Percentiles rank a stretch among this genome's conserved stretches.
Evolutionary conservation across 257 asterid genomes (phyloP).

Genomic region (Solanum lycopersicoides): DNA sequence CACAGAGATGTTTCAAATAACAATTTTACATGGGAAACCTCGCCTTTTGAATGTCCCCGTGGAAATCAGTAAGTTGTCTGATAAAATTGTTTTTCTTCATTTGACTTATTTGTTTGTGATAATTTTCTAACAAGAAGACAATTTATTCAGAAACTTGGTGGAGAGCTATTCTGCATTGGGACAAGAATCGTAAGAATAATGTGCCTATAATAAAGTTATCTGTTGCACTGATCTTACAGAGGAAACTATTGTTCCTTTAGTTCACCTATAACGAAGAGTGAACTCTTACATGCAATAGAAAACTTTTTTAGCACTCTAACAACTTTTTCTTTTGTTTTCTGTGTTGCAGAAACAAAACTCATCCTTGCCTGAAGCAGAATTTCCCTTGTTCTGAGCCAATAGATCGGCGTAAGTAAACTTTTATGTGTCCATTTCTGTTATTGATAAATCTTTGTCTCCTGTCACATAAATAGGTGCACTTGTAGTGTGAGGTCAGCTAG

Average conservation of each 20-base stretch:
- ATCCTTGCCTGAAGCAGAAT: conserved; percentile 56
- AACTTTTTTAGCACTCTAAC: background rate
- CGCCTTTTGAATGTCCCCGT: conserved; percentile 45
- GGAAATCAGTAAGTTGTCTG: conserved; percentile 69
- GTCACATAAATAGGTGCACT: background rate
- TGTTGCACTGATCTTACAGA: background rate
- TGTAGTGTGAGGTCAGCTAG: background rate
- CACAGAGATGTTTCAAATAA: conserved; percentile 76
- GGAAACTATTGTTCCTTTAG: background rate
- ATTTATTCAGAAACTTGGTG: conserved; percentile 63
- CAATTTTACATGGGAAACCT: conserved; percentile 53
- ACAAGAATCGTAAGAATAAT: conserved; percentile 39
- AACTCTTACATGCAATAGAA: background rate
- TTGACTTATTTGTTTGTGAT: background rate
- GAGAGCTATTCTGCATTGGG: conserved; percentile 60
- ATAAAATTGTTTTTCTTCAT: background rate
- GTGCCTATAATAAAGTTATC: background rate
- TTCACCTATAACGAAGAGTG: background rate
- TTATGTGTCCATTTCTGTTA: background rate
- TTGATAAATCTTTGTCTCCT: background rate
- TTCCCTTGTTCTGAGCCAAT: conserved; percentile 49
- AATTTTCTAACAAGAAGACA: background rate
- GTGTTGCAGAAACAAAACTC: conserved; percentile 19
- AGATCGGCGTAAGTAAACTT: conserved; percentile 32
- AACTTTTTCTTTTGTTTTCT: background rate